Base-by-base conservation (phyloP, 1,284 basidiomycete species). In the Pseudozyma hubeiensis region DNA sequence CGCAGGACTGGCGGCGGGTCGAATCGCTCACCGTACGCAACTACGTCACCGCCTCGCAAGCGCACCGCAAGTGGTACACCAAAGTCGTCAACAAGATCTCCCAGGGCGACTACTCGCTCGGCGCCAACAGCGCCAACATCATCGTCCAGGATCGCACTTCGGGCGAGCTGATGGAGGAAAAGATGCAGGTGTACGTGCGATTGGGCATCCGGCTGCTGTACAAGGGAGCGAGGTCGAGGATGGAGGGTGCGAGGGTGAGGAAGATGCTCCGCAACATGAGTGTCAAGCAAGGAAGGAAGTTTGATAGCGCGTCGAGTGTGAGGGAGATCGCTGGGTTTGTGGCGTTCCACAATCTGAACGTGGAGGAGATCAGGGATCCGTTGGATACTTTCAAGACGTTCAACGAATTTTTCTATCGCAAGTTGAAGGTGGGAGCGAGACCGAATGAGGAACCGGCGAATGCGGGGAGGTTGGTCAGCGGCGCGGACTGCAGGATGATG, bases 31-130 rank as follows among this genome's bases (percentile, higher is more conserved):
- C 78, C 10, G 94, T 95, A 16, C 90, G 91, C n/a, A 96, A 94
- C 81, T 99, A 94, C 78, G 95, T 98, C 2, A 99, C 96, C 0
- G 92, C 93, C 14, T 91, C 89, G 73, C 96, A 99, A 86, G 96
- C 97, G 55, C 95, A 97, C 86, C 88, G 96, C 80, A 99, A 99
- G 86, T 97, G 93, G 91, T 92, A 95, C 80, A 94, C 93, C 62
- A 94, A 93, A 86, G 88, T 97, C 44, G 88, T 97, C 67, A 88
- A 68, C 43, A 93, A 93, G 86, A 90, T 96, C 51, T 74, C 71
- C 3, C 81, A 84, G 53, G 95, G 95, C 2, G 88, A 91, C 69
- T 97, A 98, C 86, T 90, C 89, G 74, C 88, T 97, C 33, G 95
- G 95, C 7, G 95, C 94, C 70, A 80, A 95, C 79, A 93, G 91